A percentile compares a stretch with the other conserved stretches of the same genome.
phyloP scores from a whole-genome alignment of 768 basidiomycete species.

The Pulveroboletus sp. region DNA sequence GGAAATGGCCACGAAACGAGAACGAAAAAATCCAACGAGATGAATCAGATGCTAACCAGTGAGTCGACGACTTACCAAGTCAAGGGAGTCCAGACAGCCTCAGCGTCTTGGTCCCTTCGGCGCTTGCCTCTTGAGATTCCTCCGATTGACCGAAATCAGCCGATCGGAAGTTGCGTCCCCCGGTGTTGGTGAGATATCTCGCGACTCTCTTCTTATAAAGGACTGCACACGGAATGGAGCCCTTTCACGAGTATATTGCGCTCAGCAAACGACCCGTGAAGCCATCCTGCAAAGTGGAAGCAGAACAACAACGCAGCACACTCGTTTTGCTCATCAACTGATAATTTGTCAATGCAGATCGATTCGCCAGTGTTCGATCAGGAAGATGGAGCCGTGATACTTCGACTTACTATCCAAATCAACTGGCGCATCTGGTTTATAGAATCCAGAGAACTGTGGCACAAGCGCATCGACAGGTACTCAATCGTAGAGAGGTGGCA shows the following conservation, averaged over 20 bases:
- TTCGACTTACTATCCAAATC: constrained; percentile 9
- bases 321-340: constrained; percentile 35
- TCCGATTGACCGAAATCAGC: constrained; percentile 46
- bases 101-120: too few species aligned
- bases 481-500: constrained; percentile 36
- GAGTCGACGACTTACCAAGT: too few species aligned
- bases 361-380: constrained; percentile 34
- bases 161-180: constrained; percentile 38
- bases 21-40: too few species aligned
- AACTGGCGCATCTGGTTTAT: constrained; percentile 31
- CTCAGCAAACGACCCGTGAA: constrained; percentile 38
- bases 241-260: constrained; percentile 43
- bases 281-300: constrained; percentile 35
- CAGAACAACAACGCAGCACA: constrained; percentile 36
- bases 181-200: background rate
- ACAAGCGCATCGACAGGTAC: constrained; percentile 47
- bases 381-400: constrained; percentile 10
- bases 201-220: constrained; percentile 1
- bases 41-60: too few species aligned
- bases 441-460: constrained; percentile 64
- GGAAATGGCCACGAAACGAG: too few species aligned
- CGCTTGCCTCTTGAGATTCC: too few species aligned
- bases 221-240: constrained; percentile 33
- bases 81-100: too few species aligned
- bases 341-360: constrained; percentile 23